These are phyloP conservation scores for Neurospora tetraspora DNA, from an alignment of 495 filamentous ascomycete species.

Conservation along the genomic window DNA sequence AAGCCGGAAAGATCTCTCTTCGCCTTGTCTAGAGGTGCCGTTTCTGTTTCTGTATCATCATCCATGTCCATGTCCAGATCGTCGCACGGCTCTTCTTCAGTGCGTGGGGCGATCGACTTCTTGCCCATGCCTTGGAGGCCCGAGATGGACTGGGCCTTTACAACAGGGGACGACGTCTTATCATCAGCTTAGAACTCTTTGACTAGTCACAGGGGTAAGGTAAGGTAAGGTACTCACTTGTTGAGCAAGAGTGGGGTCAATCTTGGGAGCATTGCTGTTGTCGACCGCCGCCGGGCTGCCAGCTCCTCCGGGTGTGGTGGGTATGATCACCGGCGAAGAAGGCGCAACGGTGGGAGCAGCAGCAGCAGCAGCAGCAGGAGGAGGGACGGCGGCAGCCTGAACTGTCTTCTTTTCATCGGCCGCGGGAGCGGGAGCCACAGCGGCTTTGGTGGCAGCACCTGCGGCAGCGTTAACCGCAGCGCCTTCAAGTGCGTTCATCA, in stretches of 20 bases:
- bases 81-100: background rate
- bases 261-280: background rate
- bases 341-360: slow-evolving; percentile 1
- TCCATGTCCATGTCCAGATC: background rate
- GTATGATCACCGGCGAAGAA: background rate
- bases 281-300: slow-evolving; percentile 15
- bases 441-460: slow-evolving; percentile 13
- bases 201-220: too few relatives aligned
- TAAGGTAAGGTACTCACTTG: slow-evolving; percentile 18
- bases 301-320: slow-evolving; percentile 2
- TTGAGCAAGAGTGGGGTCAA: slow-evolving; percentile 26
- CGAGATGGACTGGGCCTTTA: slow-evolving; percentile 29
- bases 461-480: slow-evolving; percentile 37
- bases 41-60: background rate
- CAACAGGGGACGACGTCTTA: background rate
- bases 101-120: slow-evolving; percentile 33
- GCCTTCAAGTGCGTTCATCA: slow-evolving; percentile 40
- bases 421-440: background rate
- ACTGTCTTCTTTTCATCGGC: slow-evolving; percentile 4
- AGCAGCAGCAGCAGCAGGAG: slow-evolving; percentile 12
- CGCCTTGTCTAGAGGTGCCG: slow-evolving; percentile 1
- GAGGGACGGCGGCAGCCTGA: slow-evolving; percentile 6
- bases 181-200: too few relatives aligned
- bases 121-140: slow-evolving; percentile 40
- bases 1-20: slow-evolving; percentile 39